Evolutionary conservation across 169 alveolate species (phyloP), one percentile per base, ranked within the genome.

Genomic region (Plasmodium yoelii): DNA sequence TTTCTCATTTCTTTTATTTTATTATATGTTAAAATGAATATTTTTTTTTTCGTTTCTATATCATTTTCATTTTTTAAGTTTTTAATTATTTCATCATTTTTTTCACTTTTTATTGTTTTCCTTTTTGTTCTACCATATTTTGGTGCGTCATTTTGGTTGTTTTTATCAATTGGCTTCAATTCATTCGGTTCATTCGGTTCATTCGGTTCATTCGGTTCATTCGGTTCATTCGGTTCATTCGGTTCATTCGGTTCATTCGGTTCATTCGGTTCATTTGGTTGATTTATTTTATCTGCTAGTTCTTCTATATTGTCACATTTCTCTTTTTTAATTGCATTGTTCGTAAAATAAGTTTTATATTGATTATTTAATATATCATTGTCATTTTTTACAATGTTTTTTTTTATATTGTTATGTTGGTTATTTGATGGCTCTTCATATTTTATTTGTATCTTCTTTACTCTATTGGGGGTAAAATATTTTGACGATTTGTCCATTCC

Each of bases 1-100:
- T 65, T 26, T 26, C 91, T 24, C 91, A 84, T 84, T 65, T 84
- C 67, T 67, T 64, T 71, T 53, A 84, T 65, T 69, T 61, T 72
- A 13, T 71, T 34, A 22, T 84, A 84, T 34, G 77, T 63, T 28
- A 39, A 15, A n/a, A 63, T 42, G 57, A 75, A 75, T 26, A 61
- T 73, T 53, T 9, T 61, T 42, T 51, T 68, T 49, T 68, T 68
- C 24, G 51, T 22, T 46, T 49, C 59, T 34, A 13, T 53, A 64
- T 28, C 18, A n/a, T 64, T 64, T 64, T 64, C 73, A 39, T 39
- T 26, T 13, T 34, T 64, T 7, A 65, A 12, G 13, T 34, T 19
- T 13, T 6, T 24, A 65, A n/a, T 65, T 44, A 10, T 44, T 42
- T 44, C 74, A 39, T 46, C 34, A 34, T 60, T 60, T 10, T 10